Evolutionary conservation across 345 rosid genomes (phyloP).

Genomic region (Heritiera fomes): DNA sequence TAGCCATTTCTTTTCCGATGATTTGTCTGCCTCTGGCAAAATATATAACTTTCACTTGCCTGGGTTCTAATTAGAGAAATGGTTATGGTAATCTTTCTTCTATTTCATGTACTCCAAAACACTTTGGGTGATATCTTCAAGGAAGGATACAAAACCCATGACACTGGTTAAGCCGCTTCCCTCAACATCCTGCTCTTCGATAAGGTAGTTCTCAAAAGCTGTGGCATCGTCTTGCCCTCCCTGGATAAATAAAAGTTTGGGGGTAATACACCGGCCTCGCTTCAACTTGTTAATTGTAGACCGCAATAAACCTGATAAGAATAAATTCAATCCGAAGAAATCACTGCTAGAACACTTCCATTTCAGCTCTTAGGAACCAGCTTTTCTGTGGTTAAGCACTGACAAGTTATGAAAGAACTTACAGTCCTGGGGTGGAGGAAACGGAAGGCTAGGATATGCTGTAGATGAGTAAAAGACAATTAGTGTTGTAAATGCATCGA

Average conservation of each 20-base stretch:
- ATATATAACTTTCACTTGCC: neutral
- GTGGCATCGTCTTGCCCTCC: slow-evolving; percentile 91
- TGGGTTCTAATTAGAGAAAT: neutral
- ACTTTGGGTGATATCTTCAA: slow-evolving; percentile 73
- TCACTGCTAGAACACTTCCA: neutral
- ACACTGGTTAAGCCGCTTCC: slow-evolving; percentile 82
- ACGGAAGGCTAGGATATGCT: slow-evolving; percentile 81
- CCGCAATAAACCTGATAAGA: slow-evolving; percentile 66
- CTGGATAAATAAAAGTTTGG: slow-evolving; percentile 74
- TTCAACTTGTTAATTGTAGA: slow-evolving; percentile 76
- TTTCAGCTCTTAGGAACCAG: neutral
- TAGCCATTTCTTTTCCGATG: neutral
- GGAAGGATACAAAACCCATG: slow-evolving; percentile 94
- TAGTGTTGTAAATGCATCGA: slow-evolving; percentile 85
- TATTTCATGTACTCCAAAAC: slow-evolving; percentile 86
- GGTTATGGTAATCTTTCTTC: slow-evolving; percentile 1
- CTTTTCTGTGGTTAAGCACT: neutral
- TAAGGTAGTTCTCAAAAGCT: slow-evolving; percentile 78
- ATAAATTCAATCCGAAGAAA: neutral
- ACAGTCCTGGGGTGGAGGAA: slow-evolving; percentile 97
- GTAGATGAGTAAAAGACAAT: slow-evolving; percentile 91
- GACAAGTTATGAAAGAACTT: slow-evolving; percentile 34
- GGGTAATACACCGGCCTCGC: slow-evolving; percentile 86
- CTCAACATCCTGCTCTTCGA: slow-evolving; percentile 93
- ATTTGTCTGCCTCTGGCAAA: slow-evolving; percentile 9